Evolutionary conservation across 495 filamentous ascomycete genomes (phyloP), one percentile per base, ranked within the genome.

Genomic region (Rusavskia elegans): DNA sequence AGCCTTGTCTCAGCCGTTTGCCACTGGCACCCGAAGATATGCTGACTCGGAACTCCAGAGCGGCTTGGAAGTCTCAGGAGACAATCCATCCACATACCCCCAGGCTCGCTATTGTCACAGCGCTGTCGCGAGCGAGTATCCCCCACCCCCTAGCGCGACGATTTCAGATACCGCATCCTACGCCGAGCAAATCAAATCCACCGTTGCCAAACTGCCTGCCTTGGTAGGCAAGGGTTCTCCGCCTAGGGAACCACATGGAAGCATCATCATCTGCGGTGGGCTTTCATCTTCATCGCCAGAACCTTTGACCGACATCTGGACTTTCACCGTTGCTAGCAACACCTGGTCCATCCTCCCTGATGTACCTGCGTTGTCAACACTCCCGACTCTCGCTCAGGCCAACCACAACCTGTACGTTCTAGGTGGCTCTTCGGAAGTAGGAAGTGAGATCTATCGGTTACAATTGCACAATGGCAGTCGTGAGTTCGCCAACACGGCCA

Each of bases 391-490:
- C 1, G 65, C 74, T n/a, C 56, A 73, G 29, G 56, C 54, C 0
- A 61, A 68, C 17, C 57, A 68, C 16, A 65, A 62, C 0, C 62
- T 79, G n/a, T 73, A 76, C 57, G 57, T 65, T 16, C 66, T 78
- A 32, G 60, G 63, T 17, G 49, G 57, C 46, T 59, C 58, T 38
- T 66, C 64, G 17, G 52, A 55, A 0, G 45, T 72, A 5, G 63
- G 68, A 23, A 67, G 67, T 53, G 59, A 67, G 20, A 61, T 78
- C 14, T 63, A 74, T 57, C 59, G 58, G 52, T 62, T 79, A 3
- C 55, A 63, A 17, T 51, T 79, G 17, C 56, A 58, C n/a, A 49
- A 37, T 3, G 49, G 55, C 19, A 25, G 42, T 10, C n/a, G 38
- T 30, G 45, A 32, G 0, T 29, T 37, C n/a, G 42, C 30, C 16